A percentile compares a stretch with the other conserved stretches of the same genome.
These are phyloP conservation scores for Fusarium tupiense DNA, from an alignment of 2,329 filamentous ascomycete species.

Conservation along the genomic window DNA sequence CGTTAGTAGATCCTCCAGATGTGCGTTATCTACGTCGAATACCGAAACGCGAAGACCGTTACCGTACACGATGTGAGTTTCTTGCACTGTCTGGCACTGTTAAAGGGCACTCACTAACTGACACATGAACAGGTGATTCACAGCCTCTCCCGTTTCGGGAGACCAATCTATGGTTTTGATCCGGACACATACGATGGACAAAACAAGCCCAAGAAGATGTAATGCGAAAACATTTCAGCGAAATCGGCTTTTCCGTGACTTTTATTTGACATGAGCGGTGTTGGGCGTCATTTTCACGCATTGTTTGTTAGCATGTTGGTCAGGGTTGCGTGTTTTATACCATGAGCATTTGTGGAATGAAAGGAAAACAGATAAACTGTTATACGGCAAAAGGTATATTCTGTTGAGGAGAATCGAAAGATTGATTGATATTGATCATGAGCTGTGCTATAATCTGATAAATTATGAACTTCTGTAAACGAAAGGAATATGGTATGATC, in stretches of 20 bases:
- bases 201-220: not conserved
- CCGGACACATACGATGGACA: constrained; percentile 47
- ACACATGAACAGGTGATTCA: constrained; percentile 61
- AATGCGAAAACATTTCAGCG: not conserved
- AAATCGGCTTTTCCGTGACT: not conserved
- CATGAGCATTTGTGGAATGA: not conserved
- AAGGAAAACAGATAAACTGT: not conserved
- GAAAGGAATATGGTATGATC: constrained; percentile 32
- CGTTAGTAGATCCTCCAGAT: constrained; percentile 61
- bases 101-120: constrained; percentile 17
- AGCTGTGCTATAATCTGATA: constrained; percentile 16
- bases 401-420: not conserved
- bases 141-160: constrained; percentile 57
- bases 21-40: constrained; percentile 62
- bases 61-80: constrained; percentile 67
- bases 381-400: not conserved
- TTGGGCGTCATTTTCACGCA: not conserved
- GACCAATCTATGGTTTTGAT: constrained; percentile 69
- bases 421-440: constrained; percentile 22
- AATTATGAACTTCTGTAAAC: constrained; percentile 38
- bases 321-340: not conserved
- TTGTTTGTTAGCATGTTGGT: constrained; percentile 8
- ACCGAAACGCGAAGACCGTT: constrained; percentile 68
- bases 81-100: too few relatives aligned
- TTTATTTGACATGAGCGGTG: not conserved